A percentile compares a stretch with the other conserved stretches of the same genome.
phyloP scores from a whole-genome alignment of 441 rosid species.

The Isatis lusitanica region DNA sequence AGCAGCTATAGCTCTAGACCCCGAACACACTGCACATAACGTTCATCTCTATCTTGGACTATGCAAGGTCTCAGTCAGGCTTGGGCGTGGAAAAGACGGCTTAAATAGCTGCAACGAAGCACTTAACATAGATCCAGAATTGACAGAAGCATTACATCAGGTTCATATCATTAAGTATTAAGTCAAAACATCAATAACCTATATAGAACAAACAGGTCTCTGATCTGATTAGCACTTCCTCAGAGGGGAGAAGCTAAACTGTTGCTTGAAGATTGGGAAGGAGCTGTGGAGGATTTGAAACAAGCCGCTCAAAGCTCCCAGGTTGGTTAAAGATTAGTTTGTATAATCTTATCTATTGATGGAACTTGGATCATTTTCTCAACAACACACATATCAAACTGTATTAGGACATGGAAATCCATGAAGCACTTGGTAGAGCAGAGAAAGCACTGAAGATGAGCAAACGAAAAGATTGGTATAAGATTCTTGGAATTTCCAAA shows the following conservation, averaged over 20 bases:
- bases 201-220: neutral
- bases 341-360: neutral
- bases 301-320: conserved; percentile 83
- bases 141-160: conserved; percentile 88
- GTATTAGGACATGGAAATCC: conserved; percentile 73
- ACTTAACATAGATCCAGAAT: conserved; percentile 75
- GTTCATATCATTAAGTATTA: conserved; percentile 42
- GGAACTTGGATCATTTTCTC: neutral
- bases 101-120: conserved; percentile 79
- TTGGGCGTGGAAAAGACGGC: conserved; percentile 94
- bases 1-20: conserved; percentile 87
- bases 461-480: conserved; percentile 96
- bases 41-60: conserved; percentile 93
- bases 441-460: conserved; percentile 97
- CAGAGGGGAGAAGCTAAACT: conserved; percentile 97
- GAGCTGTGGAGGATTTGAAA: conserved; percentile 89
- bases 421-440: conserved; percentile 78
- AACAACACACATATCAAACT: neutral
- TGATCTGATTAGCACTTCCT: conserved; percentile 23
- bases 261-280: conserved; percentile 93
- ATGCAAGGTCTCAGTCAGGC: conserved; percentile 87
- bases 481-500: conserved; percentile 78
- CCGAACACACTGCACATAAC: conserved; percentile 79
- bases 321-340: conserved; percentile 48
- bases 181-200: neutral